phyloP scores from a whole-genome alignment of 1,139 yeast species.

The Lodderomyces elongisporus region DNA sequence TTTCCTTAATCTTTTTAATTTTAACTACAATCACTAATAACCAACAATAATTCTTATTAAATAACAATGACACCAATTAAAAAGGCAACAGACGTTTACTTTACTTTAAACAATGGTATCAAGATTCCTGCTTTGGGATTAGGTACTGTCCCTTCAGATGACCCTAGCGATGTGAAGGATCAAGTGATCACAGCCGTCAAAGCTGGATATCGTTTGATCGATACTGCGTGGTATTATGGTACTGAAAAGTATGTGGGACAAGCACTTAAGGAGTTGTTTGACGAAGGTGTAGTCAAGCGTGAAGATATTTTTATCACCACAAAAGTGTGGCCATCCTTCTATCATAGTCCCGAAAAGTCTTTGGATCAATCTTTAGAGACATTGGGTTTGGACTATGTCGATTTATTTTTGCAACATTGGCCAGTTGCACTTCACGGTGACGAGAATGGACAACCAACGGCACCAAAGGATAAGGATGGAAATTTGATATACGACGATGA shows the following conservation, averaged over 20 bases:
- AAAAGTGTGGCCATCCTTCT: conserved; percentile 51
- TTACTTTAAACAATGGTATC: conserved; percentile 28
- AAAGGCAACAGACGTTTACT: conserved; percentile 19
- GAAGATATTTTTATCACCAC: conserved; percentile 58
- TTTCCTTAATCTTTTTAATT: too few species aligned
- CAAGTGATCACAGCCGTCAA: conserved; percentile 37
- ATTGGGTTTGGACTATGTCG: conserved; percentile 54
- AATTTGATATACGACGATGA: conserved; percentile 38
- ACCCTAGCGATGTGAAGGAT: conserved; percentile 28
- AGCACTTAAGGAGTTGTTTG: conserved; percentile 45
- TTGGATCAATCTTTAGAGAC: conserved; percentile 30
- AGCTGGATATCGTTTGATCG: conserved; percentile 40
- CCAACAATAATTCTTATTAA: too few species aligned
- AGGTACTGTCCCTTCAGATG: conserved; percentile 34
- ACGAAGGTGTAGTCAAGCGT: conserved; percentile 45
- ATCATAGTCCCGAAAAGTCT: conserved; percentile 34
- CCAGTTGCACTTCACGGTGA: conserved; percentile 42
- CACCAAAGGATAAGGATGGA: conserved; percentile 38
- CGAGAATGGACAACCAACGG: conserved; percentile 32
- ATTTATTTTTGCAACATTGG: conserved; percentile 59
- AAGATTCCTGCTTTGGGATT: conserved; percentile 36
- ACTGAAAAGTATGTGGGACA: conserved; percentile 47
- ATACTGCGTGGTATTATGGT: conserved; percentile 46
- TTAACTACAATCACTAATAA: too few species aligned
- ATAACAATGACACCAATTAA: conserved; percentile 2